Conservation (phyloP, 164 flowering plant species). For the Cinnamomum chago region DNA sequence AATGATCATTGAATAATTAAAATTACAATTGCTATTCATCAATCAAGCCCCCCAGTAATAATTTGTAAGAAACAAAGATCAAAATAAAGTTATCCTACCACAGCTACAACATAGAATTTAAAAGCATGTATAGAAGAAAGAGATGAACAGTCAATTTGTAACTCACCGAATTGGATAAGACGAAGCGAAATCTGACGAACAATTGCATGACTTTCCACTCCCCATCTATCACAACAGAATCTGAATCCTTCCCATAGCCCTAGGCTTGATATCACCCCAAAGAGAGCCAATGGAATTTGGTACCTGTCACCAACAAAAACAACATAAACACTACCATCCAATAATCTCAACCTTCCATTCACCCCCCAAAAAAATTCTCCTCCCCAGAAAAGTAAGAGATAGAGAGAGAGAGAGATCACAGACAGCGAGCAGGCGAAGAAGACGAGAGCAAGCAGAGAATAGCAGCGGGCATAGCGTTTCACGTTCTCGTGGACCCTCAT, state of each 20-base stretch:
- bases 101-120: no score
- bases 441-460: conserved; percentile 46
- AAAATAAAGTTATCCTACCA: no score
- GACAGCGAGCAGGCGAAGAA: conserved; percentile 78
- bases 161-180: conserved; percentile 61
- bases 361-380: no score
- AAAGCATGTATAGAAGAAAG: not conserved
- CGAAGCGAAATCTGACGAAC: conserved; percentile 40
- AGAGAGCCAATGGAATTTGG: conserved; percentile 70
- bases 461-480: conserved; percentile 79
- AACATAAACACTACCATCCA: not conserved
- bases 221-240: conserved; percentile 44
- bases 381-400: no score
- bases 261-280: conserved; percentile 63
- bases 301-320: conserved; percentile 40
- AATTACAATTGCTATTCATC: no score
- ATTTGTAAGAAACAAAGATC: no score
- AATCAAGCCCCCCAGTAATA: no score
- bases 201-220: conserved; percentile 39
- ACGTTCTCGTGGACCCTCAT: conserved; percentile 81
- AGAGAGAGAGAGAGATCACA: not conserved
- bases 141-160: not conserved
- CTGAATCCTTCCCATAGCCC: conserved; percentile 70
- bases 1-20: no score
- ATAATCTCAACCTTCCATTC: no score